Evolutionary conservation across 176 grass and related monocot species (phyloP).

Genomic region (Triticum urartu): DNA sequence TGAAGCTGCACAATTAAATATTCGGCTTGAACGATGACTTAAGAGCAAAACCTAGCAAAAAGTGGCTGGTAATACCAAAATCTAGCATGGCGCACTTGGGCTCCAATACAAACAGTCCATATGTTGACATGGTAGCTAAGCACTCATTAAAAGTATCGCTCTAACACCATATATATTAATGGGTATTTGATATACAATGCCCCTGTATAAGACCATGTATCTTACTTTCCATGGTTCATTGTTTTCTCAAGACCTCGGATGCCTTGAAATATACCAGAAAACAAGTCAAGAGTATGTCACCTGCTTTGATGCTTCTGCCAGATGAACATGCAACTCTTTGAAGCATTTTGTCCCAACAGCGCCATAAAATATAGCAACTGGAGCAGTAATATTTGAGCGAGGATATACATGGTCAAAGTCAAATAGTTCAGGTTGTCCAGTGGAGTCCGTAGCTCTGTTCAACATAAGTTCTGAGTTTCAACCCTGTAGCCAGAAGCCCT

Average conservation of each 20-base stretch:
- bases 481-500: constrained; percentile 34
- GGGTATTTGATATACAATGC: constrained; percentile 6
- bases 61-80: not conserved
- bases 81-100: constrained; percentile 1
- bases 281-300: constrained; percentile 35
- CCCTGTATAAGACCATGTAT: not conserved
- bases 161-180: constrained; percentile 3
- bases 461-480: constrained; percentile 36
- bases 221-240: constrained; percentile 5
- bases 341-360: constrained; percentile 97
- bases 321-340: constrained; percentile 72
- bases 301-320: constrained; percentile 80
- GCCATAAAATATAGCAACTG: constrained; percentile 82
- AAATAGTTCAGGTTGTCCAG: constrained; percentile 78
- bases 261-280: not conserved
- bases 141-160: constrained; percentile 6
- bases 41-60: constrained; percentile 10
- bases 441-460: constrained; percentile 51
- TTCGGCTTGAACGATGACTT: not conserved
- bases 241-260: not conserved
- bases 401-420: constrained; percentile 91
- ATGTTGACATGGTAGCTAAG: not conserved
- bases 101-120: not conserved
- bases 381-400: constrained; percentile 51
- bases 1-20: not conserved